Base-by-base conservation (phyloP, 805 yeast species). In the Starmerella vitae region DNA sequence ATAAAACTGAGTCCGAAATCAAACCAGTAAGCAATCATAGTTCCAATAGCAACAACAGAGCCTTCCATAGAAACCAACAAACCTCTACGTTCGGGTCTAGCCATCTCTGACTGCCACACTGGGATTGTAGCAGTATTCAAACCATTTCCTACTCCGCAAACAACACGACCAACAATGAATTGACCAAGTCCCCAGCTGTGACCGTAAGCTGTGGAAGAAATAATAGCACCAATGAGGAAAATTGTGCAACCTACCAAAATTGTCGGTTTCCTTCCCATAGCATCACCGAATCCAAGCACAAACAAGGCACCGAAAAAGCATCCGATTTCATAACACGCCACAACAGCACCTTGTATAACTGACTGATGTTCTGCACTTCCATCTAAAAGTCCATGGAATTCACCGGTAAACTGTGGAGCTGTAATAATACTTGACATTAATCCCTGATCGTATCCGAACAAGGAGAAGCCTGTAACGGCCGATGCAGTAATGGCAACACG, bases 111-210 rank as follows among this genome's bases (percentile, higher is more conserved):
- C 56, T 78, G 86, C 74, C 81, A 81, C 46, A 78, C 76, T 12
- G 93, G 93, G 41, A 78, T 77, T 25, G 85, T 76, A n/a, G 85
- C 74, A 13, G 86, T 77, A 55, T 73, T 72, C 55, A 78, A 58
- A 45, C 91, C 91, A 45, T 75, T 78, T 51, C 88, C 93, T 34
- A 78, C 49, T 49, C 93, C 85, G 15, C 81, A 72, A 25, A 75
- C 54, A 34, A 76, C 74, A 64, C 93, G 71, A 19, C 82, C 88
- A 45, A 77, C 60, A 38, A 81, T 74, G 44, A 82, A 75, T 56
- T 78, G 88, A 31, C 81, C 86, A 43, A 76, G 60, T 31, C 59
- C 59, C 51, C 59, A 57, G 33, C 57, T 51, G 14, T 50, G 30
- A 56, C 69, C 56, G 51, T 65, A 66, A 20, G 81, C 70, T 45